Base-by-base conservation (phyloP, 257 asterid species). In the Capsicum baccatum region DNA sequence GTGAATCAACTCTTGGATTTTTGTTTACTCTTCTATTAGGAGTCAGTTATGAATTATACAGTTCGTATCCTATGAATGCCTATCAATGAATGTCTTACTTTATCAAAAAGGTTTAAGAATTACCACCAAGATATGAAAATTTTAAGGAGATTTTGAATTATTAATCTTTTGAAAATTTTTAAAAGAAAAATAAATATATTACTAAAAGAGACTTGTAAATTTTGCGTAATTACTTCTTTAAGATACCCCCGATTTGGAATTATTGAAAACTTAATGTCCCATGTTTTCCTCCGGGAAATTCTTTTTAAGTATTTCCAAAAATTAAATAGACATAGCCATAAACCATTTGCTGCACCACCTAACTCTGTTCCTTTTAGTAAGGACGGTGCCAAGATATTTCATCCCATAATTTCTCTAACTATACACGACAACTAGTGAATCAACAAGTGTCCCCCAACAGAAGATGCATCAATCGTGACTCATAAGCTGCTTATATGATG, bases 41-140 rank as follows among this genome's bases (percentile, higher is more conserved):
- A 47, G 79, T 10, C 57, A n/a, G 14, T 35, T 68, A 68, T 68
- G 39, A 68, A 8, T 68, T 68, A 68, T 71, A n/a, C 56, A 70
- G 35, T 44, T 1, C 42, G 35, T 14, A 17, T 42, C 79, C 35
- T 42, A 17, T 67, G 76, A 39, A 67, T 67, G 50, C 6, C 78
- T 58, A 58, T 21, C 14, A 19, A 62, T 19, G 68, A 17, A 59
- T 7, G 33, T 59, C 67, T 13, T 55, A 55, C 59, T 66, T 70
- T 44, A 44, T 70, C 37, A 44, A 17, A 70, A 66, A 6, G 11
- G 16, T 66, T 69, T 71, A 4, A 57, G 79, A 44, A 47, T 47
- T n/a, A 44, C 3, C 15, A 47, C 9, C 39, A 71, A 35, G 57
- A 71, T 19, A 47, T 10, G 39, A n/a, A 71, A n/a, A 9, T 5